Evolutionary conservation across 257 asterid species (phyloP).

Genomic region (Anisodus tanguticus): DNA sequence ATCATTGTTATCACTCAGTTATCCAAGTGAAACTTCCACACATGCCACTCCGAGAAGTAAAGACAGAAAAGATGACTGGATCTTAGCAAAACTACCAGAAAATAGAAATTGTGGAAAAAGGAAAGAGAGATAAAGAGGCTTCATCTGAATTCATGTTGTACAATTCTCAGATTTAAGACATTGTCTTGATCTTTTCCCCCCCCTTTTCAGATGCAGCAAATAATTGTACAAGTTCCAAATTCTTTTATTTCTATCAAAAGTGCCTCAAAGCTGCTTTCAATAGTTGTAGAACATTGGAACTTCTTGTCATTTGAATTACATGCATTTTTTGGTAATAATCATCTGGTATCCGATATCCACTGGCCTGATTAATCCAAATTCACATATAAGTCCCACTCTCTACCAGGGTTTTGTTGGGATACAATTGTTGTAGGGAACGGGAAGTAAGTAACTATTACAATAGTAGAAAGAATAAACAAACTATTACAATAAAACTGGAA

Average conservation of each 20-base stretch:
- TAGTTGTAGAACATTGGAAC: not conserved
- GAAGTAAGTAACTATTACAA: no score
- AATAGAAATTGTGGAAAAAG: not conserved
- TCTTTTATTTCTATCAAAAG: not conserved
- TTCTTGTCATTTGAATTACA: no score
- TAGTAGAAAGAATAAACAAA: no score
- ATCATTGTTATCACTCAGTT: not conserved
- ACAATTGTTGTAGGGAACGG: no score
- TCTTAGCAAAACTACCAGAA: not conserved
- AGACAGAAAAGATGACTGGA: not conserved
- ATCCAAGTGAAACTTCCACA: not conserved
- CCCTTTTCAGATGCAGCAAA: slow-evolving; percentile 10
- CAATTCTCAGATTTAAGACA: not conserved
- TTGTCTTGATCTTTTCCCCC: slow-evolving; percentile 11
- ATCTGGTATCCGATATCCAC: not conserved
- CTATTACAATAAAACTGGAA: no score
- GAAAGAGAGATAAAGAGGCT: not conserved
- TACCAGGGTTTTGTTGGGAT: no score
- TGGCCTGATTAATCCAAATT: not conserved
- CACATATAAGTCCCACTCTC: not conserved
- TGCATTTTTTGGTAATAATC: not conserved
- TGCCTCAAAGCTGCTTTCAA: slow-evolving; percentile 12
- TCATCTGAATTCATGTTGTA: slow-evolving; percentile 20
- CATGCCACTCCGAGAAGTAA: not conserved
- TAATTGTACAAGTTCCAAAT: slow-evolving; percentile 8